Base-by-base conservation (phyloP, 768 basidiomycete species). In the Mycena venus region DNA sequence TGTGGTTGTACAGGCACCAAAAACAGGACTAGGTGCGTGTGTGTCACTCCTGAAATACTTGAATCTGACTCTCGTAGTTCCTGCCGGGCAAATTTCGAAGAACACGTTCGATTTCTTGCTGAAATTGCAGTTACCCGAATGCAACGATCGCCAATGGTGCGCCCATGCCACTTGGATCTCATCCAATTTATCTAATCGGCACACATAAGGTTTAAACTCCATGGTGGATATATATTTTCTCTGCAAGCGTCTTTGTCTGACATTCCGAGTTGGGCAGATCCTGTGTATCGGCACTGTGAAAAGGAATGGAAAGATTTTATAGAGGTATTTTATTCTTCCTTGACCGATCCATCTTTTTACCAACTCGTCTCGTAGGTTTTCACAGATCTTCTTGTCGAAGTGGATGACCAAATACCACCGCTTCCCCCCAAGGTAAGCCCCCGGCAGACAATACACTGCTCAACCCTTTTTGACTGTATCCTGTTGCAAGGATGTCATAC, bases 111-210 rank as follows among this genome's bases (percentile, higher is more conserved):
- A 95, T 78, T 98, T 98, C 80, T 81, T 97, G 68, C 83, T 76
- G 10, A 87, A 93, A 29, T 85, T 98, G 47, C 88, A 88, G 79
- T 90, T 95, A 70, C 93, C 95, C 1, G 88, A 90, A 53, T 92
- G 92, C 79, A 97, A 99, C 74, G 94, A 98, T 80, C 89, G 96
- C 4, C 89, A 93, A 84, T 95, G 96, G 96, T 95, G 68, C 72
- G 88, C 63, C 19, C 31, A 27, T 25, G 7, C 23, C 36, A 34
- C 36, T 27, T n/a, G 11, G 11, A 9, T 29, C 9, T 29, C 27
- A 2, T 44, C n/a, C n/a, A 23, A 8, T 38, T 1, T 62, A 69
- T 27, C 70, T 53, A 21, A 55, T 62, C 6, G 23, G 56, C 47
- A 27, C 23, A 42, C 49, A 27, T n/a, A 66, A 96, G 96, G 95